Conservation (phyloP, 441 rosid species). For the Pelargonium myrrhifolium region DNA sequence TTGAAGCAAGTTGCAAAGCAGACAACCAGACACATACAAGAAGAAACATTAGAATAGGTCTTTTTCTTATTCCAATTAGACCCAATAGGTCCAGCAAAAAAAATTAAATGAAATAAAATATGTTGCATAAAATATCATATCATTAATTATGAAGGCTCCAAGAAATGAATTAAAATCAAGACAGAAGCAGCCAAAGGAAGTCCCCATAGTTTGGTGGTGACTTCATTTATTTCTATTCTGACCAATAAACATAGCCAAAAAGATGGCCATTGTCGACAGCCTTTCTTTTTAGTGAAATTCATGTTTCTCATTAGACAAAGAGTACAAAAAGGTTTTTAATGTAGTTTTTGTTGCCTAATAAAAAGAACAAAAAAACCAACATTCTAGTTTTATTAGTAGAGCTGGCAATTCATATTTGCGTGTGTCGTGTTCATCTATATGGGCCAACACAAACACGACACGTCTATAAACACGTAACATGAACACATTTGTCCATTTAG, state of each 20-base stretch:
- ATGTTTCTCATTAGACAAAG: neutral
- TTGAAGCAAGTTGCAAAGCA: conserved; percentile 1
- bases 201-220: neutral
- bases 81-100: neutral
- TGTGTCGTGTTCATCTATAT: too few relatives aligned
- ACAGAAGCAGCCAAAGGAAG: neutral
- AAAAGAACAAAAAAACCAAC: too few relatives aligned
- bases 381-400: too few relatives aligned
- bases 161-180: neutral
- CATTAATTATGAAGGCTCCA: neutral
- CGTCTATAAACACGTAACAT: too few relatives aligned
- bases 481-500: too few relatives aligned
- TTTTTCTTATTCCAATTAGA: neutral
- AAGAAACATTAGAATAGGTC: neutral
- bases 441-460: too few relatives aligned
- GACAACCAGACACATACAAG: conserved; percentile 1
- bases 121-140: neutral
- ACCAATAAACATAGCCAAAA: neutral
- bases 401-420: too few relatives aligned
- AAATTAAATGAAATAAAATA: neutral
- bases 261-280: neutral
- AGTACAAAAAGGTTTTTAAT: too few relatives aligned
- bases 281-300: neutral
- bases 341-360: too few relatives aligned
- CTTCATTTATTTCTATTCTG: neutral